A percentile compares a stretch with the other conserved stretches of the same genome.
These are phyloP conservation scores for Chlorella sp. DNA, from an alignment of 139 green algal species.

Conservation along the genomic window DNA sequence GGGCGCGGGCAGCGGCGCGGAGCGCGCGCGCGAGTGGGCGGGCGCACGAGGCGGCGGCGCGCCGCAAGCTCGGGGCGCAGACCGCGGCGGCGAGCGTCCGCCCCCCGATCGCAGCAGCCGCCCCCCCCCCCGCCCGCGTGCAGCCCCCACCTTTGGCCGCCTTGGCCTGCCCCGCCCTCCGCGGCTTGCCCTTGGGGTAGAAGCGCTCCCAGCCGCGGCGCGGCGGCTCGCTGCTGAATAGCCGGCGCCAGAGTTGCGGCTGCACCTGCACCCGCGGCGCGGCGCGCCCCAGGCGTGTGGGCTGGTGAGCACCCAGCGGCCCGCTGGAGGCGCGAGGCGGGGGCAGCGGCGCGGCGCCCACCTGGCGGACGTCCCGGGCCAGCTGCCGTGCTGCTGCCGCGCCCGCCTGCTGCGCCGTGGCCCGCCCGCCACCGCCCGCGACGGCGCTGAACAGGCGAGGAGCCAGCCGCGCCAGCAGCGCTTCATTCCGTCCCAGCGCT, in stretches of 20 bases:
- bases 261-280: background rate
- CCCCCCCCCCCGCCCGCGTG: too few species aligned
- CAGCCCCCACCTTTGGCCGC: slow-evolving; percentile 17
- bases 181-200: slow-evolving; percentile 56
- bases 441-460: slow-evolving; percentile 14
- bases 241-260: slow-evolving; percentile 10
- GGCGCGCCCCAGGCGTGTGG: background rate
- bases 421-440: background rate
- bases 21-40: too few species aligned
- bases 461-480: background rate
- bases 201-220: slow-evolving; percentile 50
- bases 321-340: background rate
- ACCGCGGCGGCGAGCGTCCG: background rate
- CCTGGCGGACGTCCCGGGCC: background rate
- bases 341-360: background rate
- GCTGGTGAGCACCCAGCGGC: background rate
- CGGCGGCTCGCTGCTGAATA: slow-evolving; percentile 41
- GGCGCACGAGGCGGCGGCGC: background rate
- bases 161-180: slow-evolving; percentile 20
- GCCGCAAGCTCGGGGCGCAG: background rate
- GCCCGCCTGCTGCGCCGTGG: background rate
- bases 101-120: background rate
- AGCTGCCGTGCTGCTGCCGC: background rate
- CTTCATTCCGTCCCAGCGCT: background rate
- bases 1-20: background rate